Evolutionary conservation across 2,329 filamentous ascomycete species (phyloP).

Genomic region (Diaporthe velutina): DNA sequence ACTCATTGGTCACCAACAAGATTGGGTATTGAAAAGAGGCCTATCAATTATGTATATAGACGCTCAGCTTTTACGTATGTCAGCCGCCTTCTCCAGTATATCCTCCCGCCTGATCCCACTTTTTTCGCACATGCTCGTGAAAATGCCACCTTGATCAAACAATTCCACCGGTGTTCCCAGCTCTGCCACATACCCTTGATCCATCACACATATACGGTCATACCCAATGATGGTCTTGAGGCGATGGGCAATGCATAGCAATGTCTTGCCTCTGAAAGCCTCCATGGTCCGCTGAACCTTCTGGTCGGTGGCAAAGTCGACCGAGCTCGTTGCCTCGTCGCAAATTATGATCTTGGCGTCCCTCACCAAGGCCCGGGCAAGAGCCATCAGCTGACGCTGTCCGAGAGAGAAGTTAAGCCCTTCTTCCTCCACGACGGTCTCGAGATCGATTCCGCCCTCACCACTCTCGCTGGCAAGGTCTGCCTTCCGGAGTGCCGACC

Average conservation of each 20-base stretch:
- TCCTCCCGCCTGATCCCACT: conserved; percentile 78
- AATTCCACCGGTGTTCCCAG: conserved; percentile 81
- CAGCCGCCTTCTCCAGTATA: conserved; percentile 48
- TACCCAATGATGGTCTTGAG: conserved; percentile 93
- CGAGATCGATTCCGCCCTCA: conserved; percentile 62
- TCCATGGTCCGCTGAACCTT: conserved; percentile 95
- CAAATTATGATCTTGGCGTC: conserved; percentile 93
- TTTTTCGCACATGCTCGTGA: conserved; percentile 89
- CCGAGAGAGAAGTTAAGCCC: conserved; percentile 96
- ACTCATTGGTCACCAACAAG: no score
- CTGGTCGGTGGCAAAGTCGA: conserved; percentile 96
- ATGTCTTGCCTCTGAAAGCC: conserved; percentile 86
- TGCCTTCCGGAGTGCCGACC: conserved; percentile 82
- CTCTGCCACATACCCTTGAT: conserved; percentile 87
- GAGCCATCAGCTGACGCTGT: conserved; percentile 94
- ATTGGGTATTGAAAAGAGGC: neutral
- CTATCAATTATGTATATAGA: neutral
- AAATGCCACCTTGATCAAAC: conserved; percentile 79
- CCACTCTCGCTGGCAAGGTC: conserved; percentile 70
- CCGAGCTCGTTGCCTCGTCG: conserved; percentile 93
- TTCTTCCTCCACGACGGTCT: conserved; percentile 90
- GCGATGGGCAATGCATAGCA: conserved; percentile 95
- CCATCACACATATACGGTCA: conserved; percentile 97
- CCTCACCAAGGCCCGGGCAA: conserved; percentile 90
- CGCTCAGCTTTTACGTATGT: neutral